Evolutionary conservation across 2,329 filamentous ascomycete genomes (phyloP).

Genomic region (Talaromyces marneffei): DNA sequence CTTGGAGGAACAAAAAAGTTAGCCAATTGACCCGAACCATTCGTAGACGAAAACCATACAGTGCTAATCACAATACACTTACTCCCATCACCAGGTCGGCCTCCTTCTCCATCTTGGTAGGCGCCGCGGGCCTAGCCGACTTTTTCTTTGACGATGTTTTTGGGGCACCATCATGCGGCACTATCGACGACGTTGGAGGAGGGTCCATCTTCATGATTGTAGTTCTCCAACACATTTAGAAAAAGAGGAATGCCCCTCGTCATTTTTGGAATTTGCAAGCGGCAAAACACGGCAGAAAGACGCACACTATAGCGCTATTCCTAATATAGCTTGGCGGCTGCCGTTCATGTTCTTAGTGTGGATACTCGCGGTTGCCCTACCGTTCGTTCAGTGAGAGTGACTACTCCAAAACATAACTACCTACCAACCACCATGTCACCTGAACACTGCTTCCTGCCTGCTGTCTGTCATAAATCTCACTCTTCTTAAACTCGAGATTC

Average conservation of each 20-base stretch:
- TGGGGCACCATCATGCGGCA: neutral
- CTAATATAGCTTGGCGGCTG: neutral
- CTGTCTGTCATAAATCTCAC: neutral
- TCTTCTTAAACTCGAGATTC: neutral
- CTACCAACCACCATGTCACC: constrained; percentile 7
- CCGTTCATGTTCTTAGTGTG: neutral
- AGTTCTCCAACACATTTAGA: neutral
- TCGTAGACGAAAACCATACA: constrained; percentile 1
- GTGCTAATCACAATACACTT: constrained; percentile 23
- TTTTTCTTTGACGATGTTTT: neutral
- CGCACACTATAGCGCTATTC: neutral
- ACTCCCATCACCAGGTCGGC: constrained; percentile 52
- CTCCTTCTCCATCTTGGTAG: constrained; percentile 34
- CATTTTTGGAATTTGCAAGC: neutral
- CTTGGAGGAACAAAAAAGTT: constrained; percentile 31
- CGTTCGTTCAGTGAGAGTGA: neutral
- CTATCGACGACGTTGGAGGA: neutral
- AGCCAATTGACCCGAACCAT: neutral
- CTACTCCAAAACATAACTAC: neutral
- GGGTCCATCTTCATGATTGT: neutral
- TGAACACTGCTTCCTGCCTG: constrained; percentile 9
- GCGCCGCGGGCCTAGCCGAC: constrained; percentile 17
- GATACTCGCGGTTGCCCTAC: constrained; percentile 1
- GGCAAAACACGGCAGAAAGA: constrained; percentile 7
- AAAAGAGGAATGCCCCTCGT: neutral